Conservation (phyloP, 352 stramenopile genomes). For the Thraustochytrium sp. region DNA sequence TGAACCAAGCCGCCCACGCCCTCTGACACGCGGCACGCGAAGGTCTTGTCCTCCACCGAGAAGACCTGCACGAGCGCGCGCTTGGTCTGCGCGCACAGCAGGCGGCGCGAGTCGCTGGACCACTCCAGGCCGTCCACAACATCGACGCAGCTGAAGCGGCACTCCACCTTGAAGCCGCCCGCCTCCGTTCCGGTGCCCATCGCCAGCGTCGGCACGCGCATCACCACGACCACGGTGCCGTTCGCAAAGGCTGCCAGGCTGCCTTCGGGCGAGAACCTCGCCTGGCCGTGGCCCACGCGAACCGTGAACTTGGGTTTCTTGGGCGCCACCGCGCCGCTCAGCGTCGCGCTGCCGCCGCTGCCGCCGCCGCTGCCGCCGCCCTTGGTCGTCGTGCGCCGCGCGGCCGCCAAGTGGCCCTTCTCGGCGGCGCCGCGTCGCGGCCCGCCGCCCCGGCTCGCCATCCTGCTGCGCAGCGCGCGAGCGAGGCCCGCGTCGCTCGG, state of each 20-base stretch:
- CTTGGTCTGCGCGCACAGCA: conserved; percentile 10
- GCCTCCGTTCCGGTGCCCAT: not conserved
- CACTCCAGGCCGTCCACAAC: conserved; percentile 13
- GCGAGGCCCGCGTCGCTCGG: no score
- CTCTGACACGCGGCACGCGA: conserved; percentile 1
- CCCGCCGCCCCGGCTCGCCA: no score
- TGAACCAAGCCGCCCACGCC: not conserved
- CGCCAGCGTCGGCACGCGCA: not conserved
- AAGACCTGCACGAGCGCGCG: conserved; percentile 10
- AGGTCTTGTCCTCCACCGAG: not conserved
- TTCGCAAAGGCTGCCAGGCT: not conserved
- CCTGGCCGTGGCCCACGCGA: not conserved
- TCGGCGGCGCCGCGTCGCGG: no score
- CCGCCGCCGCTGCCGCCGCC: no score
- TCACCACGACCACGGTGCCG: not conserved
- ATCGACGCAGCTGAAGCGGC: conserved; percentile 10
- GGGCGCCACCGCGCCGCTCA: no score
- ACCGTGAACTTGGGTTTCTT: conserved; percentile 3
- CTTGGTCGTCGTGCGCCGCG: no score
- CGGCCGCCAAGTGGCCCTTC: no score
- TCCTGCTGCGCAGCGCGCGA: no score
- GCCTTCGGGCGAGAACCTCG: not conserved
- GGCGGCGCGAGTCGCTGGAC: not conserved
- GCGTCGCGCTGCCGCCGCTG: no score
- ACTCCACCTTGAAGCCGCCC: not conserved